A percentile compares a stretch with the other conserved stretches of the same genome.
Evolutionary conservation across 352 stramenopile species (phyloP).

Genomic region (Globisporangium heterothallicum): DNA sequence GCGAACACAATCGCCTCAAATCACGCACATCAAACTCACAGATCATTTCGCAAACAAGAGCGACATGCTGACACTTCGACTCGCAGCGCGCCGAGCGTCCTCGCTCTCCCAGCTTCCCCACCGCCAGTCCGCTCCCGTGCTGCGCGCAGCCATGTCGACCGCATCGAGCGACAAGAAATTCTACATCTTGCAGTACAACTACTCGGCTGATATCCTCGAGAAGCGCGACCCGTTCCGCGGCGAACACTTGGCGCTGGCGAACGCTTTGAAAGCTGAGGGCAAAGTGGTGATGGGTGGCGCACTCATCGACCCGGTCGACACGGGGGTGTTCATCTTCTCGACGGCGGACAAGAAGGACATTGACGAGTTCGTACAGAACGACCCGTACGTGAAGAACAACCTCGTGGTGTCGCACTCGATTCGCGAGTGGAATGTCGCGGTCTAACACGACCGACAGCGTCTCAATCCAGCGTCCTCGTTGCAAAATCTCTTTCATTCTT

Average conservation of each 20-base stretch:
- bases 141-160: slow-evolving; percentile 32
- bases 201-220: slow-evolving; percentile 69
- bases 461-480: too few species aligned
- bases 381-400: slow-evolving; percentile 72
- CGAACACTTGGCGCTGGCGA: slow-evolving; percentile 50
- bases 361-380: slow-evolving; percentile 56
- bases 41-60: neutral
- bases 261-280: slow-evolving; percentile 43
- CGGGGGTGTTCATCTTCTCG: slow-evolving; percentile 60
- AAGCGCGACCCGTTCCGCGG: slow-evolving; percentile 62
- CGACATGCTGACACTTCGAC: slow-evolving; percentile 1
- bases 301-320: slow-evolving; percentile 56
- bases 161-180: slow-evolving; percentile 45
- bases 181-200: slow-evolving; percentile 70
- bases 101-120: neutral
- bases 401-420: slow-evolving; percentile 64
- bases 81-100: neutral
- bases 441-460: slow-evolving; percentile 31
- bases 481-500: too few species aligned
- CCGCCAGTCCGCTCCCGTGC: neutral
- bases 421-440: slow-evolving; percentile 67
- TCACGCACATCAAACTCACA: neutral
- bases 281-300: slow-evolving; percentile 70
- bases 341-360: slow-evolving; percentile 47
- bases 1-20: neutral